Evolutionary conservation across 2,329 filamentous ascomycete genomes (phyloP), one percentile per base, ranked within the genome.

Genomic region (Cladobotryum protrusum): DNA sequence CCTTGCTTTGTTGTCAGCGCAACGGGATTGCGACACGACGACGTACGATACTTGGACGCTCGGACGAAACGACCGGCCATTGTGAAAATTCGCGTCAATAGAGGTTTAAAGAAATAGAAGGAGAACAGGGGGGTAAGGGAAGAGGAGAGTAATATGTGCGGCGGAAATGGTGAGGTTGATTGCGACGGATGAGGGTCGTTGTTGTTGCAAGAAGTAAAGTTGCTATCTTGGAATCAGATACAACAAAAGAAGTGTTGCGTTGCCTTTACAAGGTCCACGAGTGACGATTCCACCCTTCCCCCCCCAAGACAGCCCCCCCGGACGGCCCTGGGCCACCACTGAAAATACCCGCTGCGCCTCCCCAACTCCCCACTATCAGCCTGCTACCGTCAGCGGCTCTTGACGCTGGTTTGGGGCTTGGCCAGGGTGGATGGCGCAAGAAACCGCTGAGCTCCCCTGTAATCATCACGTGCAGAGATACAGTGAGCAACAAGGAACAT

Each of bases 21-120:
- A 46, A 32, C 19, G 17, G 29, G 36, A 56, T 59, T 61, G 61
- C 60, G 59, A 56, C 50, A 55, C 55, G 54, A 36, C 48, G n/a
- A 43, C 35, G n/a, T 74, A 85, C 81, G 81, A 72, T 83, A 85
- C 65, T 85, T 85, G 67, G 81, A 85, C 69, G 80, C 76, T 70
- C 81, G 77, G 68, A 84, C 81, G 67, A 85, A 85, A 66, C 81
- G 79, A 67, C 78, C 77, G 65, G 79, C 72, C 79, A 83, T 83
- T 67, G 60, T 63, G 59, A 53, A 52, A 56, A 36, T 36, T 52
- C 17, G 43, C 24, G 18, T 39, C 34, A 35, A 41, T 33, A 35
- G 50, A 49, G 54, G 34, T 39, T 53, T 42, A 53, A 52, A 46
- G 51, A 43, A 20, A 45, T 32, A 42, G 47, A 45, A 12, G 35